Conservation (phyloP, 306 rosid species). For the Hippophae rhamnoides region DNA sequence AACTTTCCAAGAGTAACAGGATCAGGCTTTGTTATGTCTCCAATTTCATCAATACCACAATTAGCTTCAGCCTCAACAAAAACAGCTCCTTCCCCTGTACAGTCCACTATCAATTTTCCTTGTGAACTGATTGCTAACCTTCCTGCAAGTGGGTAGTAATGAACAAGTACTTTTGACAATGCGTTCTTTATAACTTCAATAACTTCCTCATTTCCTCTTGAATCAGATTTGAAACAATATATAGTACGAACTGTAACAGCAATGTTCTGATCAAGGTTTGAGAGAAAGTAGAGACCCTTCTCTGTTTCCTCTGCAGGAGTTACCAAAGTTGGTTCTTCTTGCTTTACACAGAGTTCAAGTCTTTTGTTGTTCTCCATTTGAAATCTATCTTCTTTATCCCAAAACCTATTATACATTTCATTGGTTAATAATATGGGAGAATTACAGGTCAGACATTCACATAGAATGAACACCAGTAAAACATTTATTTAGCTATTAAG, state of each 20-base stretch:
- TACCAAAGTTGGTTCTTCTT: conserved; percentile 45
- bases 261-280: conserved; percentile 74
- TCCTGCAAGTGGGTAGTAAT: conserved; percentile 64
- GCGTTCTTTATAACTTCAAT: conserved; percentile 39
- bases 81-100: conserved; percentile 64
- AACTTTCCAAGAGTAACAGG: conserved; percentile 54
- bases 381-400: conserved; percentile 5
- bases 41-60: conserved; percentile 42
- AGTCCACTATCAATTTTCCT: conserved; percentile 68
- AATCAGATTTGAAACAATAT: conserved; percentile 46
- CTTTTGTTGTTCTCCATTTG: conserved; percentile 25
- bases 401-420: background rate
- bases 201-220: conserved; percentile 54
- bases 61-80: conserved; percentile 86
- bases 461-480: background rate
- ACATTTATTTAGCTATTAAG: too few relatives aligned
- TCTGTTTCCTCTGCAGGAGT: conserved; percentile 46
- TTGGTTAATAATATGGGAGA: background rate
- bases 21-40: conserved; percentile 70
- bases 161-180: conserved; percentile 56
- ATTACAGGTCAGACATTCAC: background rate
- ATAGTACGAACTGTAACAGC: conserved; percentile 51
- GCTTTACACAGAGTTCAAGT: conserved; percentile 29
- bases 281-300: conserved; percentile 59
- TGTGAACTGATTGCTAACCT: conserved; percentile 44